A percentile compares a stretch with the other conserved stretches of the same genome.
phyloP scores from a whole-genome alignment of 139 green algal species.

The Haematococcus sp. region DNA sequence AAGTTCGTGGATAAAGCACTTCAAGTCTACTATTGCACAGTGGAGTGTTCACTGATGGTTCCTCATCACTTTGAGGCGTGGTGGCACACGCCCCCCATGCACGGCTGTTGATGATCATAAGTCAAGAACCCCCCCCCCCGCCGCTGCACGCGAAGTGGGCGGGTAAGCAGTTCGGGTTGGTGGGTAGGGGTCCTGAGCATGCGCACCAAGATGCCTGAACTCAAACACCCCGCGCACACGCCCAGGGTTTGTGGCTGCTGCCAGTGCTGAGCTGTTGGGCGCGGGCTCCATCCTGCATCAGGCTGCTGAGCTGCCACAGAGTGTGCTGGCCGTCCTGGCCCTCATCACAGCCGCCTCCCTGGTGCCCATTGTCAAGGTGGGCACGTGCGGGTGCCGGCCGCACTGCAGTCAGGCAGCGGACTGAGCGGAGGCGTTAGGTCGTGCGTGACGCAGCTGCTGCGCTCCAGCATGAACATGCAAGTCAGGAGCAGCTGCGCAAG shows the following conservation, averaged over 20 bases:
- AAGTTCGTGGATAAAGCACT: too few relatives aligned
- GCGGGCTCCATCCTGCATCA: conserved; percentile 39
- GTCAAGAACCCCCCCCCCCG: too few relatives aligned
- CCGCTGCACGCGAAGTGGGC: too few relatives aligned
- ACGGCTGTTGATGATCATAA: too few relatives aligned
- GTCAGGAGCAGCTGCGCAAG: too few relatives aligned
- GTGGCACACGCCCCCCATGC: not conserved
- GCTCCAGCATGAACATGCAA: not conserved
- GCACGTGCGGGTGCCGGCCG: not conserved
- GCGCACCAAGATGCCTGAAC: too few relatives aligned
- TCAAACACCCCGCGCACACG: too few relatives aligned
- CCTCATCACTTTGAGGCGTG: not conserved
- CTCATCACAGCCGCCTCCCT: conserved; percentile 39
- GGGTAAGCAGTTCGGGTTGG: too few relatives aligned
- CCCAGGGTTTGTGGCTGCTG: conserved; percentile 42
- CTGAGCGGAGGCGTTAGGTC: not conserved
- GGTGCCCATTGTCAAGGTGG: conserved; percentile 47
- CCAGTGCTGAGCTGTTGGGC: conserved; percentile 43
- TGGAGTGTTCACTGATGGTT: too few relatives aligned
- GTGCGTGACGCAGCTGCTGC: not conserved
- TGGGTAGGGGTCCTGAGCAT: too few relatives aligned
- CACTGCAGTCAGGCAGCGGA: too few relatives aligned
- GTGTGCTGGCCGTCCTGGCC: conserved; percentile 32
- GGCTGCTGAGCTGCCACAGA: conserved; percentile 30
- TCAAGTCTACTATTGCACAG: too few relatives aligned